Base-by-base conservation (phyloP, 768 basidiomycete genomes). In the Amanita brunnescens region DNA sequence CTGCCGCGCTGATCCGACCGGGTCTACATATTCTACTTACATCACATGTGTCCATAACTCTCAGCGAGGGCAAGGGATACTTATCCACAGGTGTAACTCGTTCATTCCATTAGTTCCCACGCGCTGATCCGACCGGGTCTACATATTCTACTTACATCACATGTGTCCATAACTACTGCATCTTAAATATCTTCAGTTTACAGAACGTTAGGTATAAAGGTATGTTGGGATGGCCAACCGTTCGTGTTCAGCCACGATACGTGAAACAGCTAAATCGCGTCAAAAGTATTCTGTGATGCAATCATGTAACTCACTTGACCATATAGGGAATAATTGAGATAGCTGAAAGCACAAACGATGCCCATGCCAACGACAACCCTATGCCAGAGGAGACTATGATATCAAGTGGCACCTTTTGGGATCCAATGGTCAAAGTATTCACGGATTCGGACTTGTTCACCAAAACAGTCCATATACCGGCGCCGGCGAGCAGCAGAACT, bases 391-490 rank as follows among this genome's bases (percentile, higher is more conserved):
- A 74, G 6, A 89, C 75, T 10, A 68, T 62, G 38, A 91, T 85
- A 34, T 86, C 88, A 30, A 88, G 62, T 3, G 74, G 64, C 16
- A 74, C 60, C 23, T 67, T 60, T 37, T 61, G 60, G 21, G 50
- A 34, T 2, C 67, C 68, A 44, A 83, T 65, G 29, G 74, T 55
- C 53, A 78, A 57, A 23, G 66, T 60, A 59, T 89, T 89, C 55
- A 91, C 70, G 13, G 67, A 66, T 59, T 81, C 70, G 0, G 76
- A 70, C 59, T 82, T 84, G 57, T 81, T 77, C 46, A 91, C 73
- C 46, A 88, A 71, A 40, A 80, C 76, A 4, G 89, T 89, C 89
- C 89, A 91, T 53, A 90, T 80, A 40, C 78, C 74, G 13, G 81
- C 81, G 21, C 79, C 85, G 37, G 84, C 79, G 44, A 91, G 71